Base-by-base conservation (phyloP, 139 green algal genomes). In the Protoeuglena noctilucae region DNA sequence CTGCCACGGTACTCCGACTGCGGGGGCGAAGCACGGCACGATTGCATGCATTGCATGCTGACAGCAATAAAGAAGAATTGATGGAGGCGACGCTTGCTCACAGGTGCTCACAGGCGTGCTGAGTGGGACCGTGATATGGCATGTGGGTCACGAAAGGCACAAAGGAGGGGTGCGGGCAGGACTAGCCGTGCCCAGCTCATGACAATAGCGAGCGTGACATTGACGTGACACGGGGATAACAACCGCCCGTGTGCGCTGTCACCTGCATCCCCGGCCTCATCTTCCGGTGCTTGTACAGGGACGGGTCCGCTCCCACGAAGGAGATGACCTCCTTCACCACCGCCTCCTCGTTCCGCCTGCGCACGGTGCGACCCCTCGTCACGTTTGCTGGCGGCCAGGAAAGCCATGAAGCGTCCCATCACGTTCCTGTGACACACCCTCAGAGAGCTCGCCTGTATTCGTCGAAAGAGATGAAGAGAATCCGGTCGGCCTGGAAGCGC, bases 371-470 rank as follows among this genome's bases (percentile, higher is more conserved):
- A n/a, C n/a, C n/a, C n/a, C n/a, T n/a, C n/a, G n/a, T n/a, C n/a
- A n/a, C n/a, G n/a, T n/a, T n/a, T n/a, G n/a, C n/a, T n/a, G n/a
- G n/a, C 54, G 4, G 51, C 22, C 2, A 60, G 52, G 28, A 87
- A 79, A 41, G 85, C 78, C 3, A 61, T 54, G 61, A 84, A 83
- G 51, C 84, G 68, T 22, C 87, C 57, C 34, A 87, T 75, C 72
- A 88, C 69, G 55, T 84, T 76, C 43, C 72, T 86, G 69, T n/a
- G n/a, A n/a, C 43, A 47, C 40, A 24, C 27, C 26, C 3, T 3
- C 6, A 43, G 24, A 54, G 49, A 27, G 25, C 27, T 26, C 9
- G 9, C 14, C 47, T 53, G 9, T 53, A 53, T 14, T 53, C 17
- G 9, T 14, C 21, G 19, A 53, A 28, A 9, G 16, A 16, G n/a